Conservation (phyloP, 2,329 filamentous ascomycete species). For the Plenodomus biglobosus region DNA sequence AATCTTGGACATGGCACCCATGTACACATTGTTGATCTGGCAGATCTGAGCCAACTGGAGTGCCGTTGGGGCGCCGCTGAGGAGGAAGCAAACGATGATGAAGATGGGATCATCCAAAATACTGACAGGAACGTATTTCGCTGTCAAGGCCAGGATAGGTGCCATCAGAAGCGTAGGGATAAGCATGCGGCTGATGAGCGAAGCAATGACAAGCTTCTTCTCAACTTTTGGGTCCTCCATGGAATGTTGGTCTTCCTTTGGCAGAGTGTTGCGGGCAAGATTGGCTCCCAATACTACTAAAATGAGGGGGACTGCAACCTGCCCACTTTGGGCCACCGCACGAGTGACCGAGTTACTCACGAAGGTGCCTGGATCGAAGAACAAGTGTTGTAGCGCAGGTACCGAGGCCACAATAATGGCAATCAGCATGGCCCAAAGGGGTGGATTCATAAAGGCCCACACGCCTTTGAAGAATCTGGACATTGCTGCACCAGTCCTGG, state of each 20-base stretch:
- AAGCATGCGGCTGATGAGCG: conserved; percentile 86
- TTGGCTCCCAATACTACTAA: conserved; percentile 94
- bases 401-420: conserved; percentile 91
- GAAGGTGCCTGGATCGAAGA: conserved; percentile 88
- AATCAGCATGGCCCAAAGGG: conserved; percentile 92
- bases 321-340: conserved; percentile 80
- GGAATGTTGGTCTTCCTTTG: conserved; percentile 64
- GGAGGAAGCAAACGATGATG: conserved; percentile 94
- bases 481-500: conserved; percentile 45
- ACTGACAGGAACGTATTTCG: conserved; percentile 88
- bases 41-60: conserved; percentile 97
- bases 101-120: conserved; percentile 98
- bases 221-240: conserved; percentile 69
- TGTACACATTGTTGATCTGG: conserved; percentile 95
- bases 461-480: conserved; percentile 64
- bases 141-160: conserved; percentile 79
- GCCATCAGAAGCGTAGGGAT: conserved; percentile 91
- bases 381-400: conserved; percentile 76
- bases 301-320: conserved; percentile 92
- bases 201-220: conserved; percentile 80
- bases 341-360: conserved; percentile 90
- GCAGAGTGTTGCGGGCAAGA: conserved; percentile 85
- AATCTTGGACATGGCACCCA: conserved; percentile 88
- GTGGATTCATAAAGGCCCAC: conserved; percentile 97
- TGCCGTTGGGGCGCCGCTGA: conserved; percentile 90